Evolutionary conservation across 352 stramenopile species (phyloP).

Genomic region (Globisporangium parvum): DNA sequence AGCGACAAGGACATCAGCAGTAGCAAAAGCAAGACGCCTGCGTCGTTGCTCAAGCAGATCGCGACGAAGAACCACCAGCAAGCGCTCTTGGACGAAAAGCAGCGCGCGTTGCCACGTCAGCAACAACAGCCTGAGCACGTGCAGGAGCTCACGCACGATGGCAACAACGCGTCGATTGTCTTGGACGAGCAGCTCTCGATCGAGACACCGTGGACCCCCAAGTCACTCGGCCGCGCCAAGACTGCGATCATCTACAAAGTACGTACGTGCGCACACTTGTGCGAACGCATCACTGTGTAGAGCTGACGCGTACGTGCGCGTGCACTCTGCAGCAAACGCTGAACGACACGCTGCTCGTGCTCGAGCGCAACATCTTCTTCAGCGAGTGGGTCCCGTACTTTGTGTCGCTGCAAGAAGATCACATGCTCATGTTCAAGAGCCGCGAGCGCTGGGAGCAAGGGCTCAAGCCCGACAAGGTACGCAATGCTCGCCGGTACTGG

Average conservation of each 20-base stretch:
- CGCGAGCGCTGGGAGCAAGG: conserved; percentile 83
- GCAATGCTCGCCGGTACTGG: background rate
- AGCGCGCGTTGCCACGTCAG: background rate
- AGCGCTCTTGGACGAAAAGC: conserved; percentile 3
- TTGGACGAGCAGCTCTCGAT: conserved; percentile 33
- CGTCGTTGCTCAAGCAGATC: conserved; percentile 35
- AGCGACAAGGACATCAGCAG: background rate
- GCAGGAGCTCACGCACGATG: conserved; percentile 52
- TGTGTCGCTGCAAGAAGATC: conserved; percentile 77
- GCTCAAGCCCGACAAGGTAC: conserved; percentile 70
- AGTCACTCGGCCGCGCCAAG: conserved; percentile 78
- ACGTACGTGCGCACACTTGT: background rate
- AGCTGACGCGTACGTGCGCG: background rate
- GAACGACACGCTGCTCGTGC: conserved; percentile 75
- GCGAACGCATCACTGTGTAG: background rate
- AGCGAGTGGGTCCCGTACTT: conserved; percentile 75
- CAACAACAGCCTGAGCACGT: background rate
- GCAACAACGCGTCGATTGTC: conserved; percentile 78
- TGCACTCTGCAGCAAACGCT: conserved; percentile 55
- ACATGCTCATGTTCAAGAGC: conserved; percentile 69
- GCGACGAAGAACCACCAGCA: conserved; percentile 19
- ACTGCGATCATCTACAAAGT: conserved; percentile 86
- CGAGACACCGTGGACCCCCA: conserved; percentile 77
- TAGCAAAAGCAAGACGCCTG: conserved; percentile 7
- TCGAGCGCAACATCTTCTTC: conserved; percentile 83